These are phyloP conservation scores for Stagonosporopsis rhizophila DNA, from an alignment of 2,329 filamentous ascomycete species.

Conservation along the genomic window DNA sequence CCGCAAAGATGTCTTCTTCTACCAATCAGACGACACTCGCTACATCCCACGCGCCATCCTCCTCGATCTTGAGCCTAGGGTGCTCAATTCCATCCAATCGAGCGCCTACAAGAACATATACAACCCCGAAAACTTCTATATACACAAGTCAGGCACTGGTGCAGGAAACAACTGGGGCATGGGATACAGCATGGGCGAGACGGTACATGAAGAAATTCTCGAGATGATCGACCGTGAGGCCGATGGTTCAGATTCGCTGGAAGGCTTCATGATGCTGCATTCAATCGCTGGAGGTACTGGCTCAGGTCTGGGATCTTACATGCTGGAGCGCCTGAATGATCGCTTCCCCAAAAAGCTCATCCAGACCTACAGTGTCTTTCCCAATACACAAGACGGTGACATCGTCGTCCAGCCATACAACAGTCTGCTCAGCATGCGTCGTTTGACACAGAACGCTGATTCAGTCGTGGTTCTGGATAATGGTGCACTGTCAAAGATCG, in stretches of 20 bases:
- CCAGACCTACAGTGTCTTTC: conserved; percentile 98
- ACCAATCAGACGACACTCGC: conserved; percentile 96
- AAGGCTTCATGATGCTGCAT: conserved; percentile 99
- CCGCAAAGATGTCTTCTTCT: conserved; percentile 99
- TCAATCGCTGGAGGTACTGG: conserved; percentile 97
- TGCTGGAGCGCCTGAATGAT: conserved; percentile 95
- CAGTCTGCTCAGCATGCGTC: conserved; percentile 87
- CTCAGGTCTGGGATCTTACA: conserved; percentile 92
- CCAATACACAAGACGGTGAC: conserved; percentile 87
- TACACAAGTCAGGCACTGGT: conserved; percentile 90
- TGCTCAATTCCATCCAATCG: conserved; percentile 90
- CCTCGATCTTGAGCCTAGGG: conserved; percentile 90
- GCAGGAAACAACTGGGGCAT: conserved; percentile 99
- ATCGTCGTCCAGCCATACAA: conserved; percentile 99
- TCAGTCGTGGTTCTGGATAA: conserved; percentile 98
- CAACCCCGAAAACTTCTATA: conserved; percentile 98
- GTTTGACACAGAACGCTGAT: conserved; percentile 94
- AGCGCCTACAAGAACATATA: conserved; percentile 98
- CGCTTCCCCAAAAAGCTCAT: conserved; percentile 99
- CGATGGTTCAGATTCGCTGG: conserved; percentile 95
- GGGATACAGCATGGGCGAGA: conserved; percentile 90
- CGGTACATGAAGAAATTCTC: conserved; percentile 94
- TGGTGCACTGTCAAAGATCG: conserved; percentile 89
- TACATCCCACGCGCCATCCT: conserved; percentile 97
- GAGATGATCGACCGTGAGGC: conserved; percentile 99